A percentile compares a stretch with the other conserved stretches of the same genome.
Evolutionary conservation across 257 asterid genomes (phyloP).

Genomic region (Solanum tacnaense): DNA sequence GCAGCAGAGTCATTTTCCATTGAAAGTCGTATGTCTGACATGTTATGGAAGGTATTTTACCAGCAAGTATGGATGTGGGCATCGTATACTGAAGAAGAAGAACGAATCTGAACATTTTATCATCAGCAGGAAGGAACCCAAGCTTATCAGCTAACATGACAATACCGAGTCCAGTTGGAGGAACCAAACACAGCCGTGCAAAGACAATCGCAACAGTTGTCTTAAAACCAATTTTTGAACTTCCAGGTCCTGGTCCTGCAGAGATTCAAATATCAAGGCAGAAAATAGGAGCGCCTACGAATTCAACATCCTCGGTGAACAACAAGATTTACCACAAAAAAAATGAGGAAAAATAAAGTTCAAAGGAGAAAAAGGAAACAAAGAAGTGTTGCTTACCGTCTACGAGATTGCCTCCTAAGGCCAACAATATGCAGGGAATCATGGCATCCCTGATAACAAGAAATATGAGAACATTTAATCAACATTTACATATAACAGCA

Average conservation of each 20-base stretch:
- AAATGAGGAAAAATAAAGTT: background rate
- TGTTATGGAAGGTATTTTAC: slow-evolving; percentile 16
- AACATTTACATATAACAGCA: background rate
- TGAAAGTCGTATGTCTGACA: background rate
- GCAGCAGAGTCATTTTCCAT: background rate
- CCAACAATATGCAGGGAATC: slow-evolving; percentile 96
- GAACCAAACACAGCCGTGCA: slow-evolving; percentile 76
- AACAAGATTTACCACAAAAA: background rate
- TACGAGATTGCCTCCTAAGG: slow-evolving; percentile 96
- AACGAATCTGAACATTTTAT: slow-evolving; percentile 91
- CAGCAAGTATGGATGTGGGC: slow-evolving; percentile 98
- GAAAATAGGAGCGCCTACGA: background rate
- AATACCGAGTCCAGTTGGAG: slow-evolving; percentile 78
- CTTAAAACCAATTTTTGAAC: slow-evolving; percentile 67
- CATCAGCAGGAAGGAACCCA: slow-evolving; percentile 80
- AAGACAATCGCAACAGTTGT: slow-evolving; percentile 84
- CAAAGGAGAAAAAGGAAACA: background rate
- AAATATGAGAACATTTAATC: background rate
- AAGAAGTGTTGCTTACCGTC: slow-evolving; percentile 42
- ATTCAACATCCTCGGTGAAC: background rate
- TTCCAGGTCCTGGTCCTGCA: slow-evolving; percentile 71
- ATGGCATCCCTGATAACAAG: slow-evolving; percentile 75
- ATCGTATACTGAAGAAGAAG: slow-evolving; percentile 93
- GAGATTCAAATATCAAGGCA: background rate
- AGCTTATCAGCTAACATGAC: slow-evolving; percentile 87